Evolutionary conservation across 2,329 filamentous ascomycete genomes (phyloP), one percentile per base, ranked within the genome.

Genomic region (Botryosphaeria dothidea): DNA sequence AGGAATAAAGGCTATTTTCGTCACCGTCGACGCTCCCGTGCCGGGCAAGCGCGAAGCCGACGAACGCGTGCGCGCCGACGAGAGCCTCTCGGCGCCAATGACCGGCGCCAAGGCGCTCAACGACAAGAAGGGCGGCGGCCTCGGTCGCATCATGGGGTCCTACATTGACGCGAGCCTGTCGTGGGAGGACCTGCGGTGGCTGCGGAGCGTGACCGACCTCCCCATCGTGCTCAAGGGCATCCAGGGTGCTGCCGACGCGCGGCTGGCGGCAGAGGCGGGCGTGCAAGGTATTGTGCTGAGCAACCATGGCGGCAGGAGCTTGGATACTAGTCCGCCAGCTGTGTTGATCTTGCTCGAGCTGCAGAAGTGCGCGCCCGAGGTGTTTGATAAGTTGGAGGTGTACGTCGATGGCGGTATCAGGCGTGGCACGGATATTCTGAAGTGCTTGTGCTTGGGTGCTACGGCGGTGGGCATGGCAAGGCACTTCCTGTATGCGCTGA

Each of bases 1-100:
- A 1, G 83, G 84, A 1, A 79, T 84, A 13, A 80, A 81, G 64
- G 85, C 81, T 4, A 76, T 89, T 13, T 84, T 88, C 66, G 76
- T 89, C 3, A 89, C 86, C 0, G 81, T 87, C 3, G 86, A 89
- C 71, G 80, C 83, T 0, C 85, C 86, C 0, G 80, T 87, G 1
- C 79, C 83, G 0, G 85, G 85, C 0, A 88, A 88, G 72, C 77
- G 85, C 21, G 83, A 73, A 71, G 83, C 75, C 1, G 80, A 82
- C 68, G 80, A 82, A 69, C 69, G 80, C 29, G 74, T 82, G 2
- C 78, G 74, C 64, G 79, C 80, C 5, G 80, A 83, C 62, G 81
- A 80, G 61, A 75, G 70, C 41, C 61, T 82, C 8, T 71, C 69
- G n/a, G 78, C 80, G 19, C 81, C 84, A 2, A 85, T 86, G 77